Conservation (phyloP, 78 protist genomes). For the slime mould (Dictyostelium discoideum) region DNA sequence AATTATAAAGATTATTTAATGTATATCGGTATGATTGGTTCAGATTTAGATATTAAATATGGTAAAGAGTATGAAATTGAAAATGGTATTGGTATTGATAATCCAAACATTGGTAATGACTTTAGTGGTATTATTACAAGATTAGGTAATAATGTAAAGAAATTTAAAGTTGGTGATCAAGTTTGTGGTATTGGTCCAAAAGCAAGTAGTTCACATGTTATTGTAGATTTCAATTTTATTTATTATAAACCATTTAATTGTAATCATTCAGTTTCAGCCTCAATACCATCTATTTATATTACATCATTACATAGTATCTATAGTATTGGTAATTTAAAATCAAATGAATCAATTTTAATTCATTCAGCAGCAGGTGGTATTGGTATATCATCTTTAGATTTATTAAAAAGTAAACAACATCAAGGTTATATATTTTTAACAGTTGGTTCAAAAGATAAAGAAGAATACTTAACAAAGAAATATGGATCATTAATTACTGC, state of each 20-base stretch:
- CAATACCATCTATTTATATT: neutral
- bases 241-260: neutral
- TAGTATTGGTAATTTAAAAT: neutral
- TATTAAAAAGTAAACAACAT: slow-evolving; percentile 71
- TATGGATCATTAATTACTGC: slow-evolving; percentile 24
- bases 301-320: neutral
- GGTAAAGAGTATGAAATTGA: neutral
- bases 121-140: neutral
- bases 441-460: slow-evolving; percentile 33
- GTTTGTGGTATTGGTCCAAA: neutral
- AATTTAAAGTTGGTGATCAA: slow-evolving; percentile 20
- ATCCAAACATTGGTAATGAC: slow-evolving; percentile 4
- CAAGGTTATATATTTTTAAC: neutral
- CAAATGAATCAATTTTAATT: neutral
- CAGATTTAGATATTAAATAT: neutral
- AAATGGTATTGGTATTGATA: neutral
- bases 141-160: neutral
- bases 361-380: slow-evolving; percentile 20
- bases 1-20: slow-evolving; percentile 50
- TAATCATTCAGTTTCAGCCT: neutral
- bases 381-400: slow-evolving; percentile 75
- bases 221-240: neutral
- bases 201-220: neutral
- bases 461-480: neutral
- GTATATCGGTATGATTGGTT: neutral